phyloP scores from a whole-genome alignment of 352 stramenopile species.

The Phytopythium oedochilum region DNA sequence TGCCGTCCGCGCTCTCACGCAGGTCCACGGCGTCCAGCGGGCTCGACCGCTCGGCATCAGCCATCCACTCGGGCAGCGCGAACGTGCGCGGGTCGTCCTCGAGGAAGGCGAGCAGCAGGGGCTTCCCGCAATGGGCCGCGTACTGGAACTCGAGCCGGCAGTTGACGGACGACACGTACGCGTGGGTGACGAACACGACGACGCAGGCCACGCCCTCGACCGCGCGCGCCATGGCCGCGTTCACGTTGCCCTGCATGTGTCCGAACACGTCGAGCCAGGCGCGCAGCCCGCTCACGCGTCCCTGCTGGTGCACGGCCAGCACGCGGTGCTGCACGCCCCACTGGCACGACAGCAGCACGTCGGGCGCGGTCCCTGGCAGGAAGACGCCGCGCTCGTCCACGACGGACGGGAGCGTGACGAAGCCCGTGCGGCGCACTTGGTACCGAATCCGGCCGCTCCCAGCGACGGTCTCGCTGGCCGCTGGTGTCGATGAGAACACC shows the following conservation, averaged over 20 bases:
- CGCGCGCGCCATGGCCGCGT: conserved; percentile 51
- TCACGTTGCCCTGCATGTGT: conserved; percentile 65
- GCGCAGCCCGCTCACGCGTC: conserved; percentile 25
- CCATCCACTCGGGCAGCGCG: conserved; percentile 33
- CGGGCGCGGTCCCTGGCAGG: conserved; percentile 27
- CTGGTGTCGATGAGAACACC: conserved; percentile 10
- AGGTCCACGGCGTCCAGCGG: too few relatives aligned
- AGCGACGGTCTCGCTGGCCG: conserved; percentile 10
- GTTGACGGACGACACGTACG: conserved; percentile 46
- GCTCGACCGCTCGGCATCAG: conserved; percentile 11
- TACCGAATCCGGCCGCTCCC: conserved; percentile 25
- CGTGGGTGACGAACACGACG: conserved; percentile 45
- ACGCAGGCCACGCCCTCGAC: conserved; percentile 54
- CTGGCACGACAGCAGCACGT: conserved; percentile 61
- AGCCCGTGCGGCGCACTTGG: conserved; percentile 25
- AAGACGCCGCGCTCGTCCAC: conserved; percentile 33
- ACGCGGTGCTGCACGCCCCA: conserved; percentile 38
- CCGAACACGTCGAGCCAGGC: conserved; percentile 58
- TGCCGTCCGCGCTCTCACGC: conserved; percentile 15
- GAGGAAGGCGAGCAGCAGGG: conserved; percentile 42
- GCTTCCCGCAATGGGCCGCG: conserved; percentile 27
- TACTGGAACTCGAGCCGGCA: conserved; percentile 59
- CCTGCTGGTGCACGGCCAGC: conserved; percentile 38
- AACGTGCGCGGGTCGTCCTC: conserved; percentile 29
- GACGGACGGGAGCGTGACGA: conserved; percentile 23